phyloP scores from a whole-genome alignment of 148 eudicot species.

The Pouteria glomerata region DNA sequence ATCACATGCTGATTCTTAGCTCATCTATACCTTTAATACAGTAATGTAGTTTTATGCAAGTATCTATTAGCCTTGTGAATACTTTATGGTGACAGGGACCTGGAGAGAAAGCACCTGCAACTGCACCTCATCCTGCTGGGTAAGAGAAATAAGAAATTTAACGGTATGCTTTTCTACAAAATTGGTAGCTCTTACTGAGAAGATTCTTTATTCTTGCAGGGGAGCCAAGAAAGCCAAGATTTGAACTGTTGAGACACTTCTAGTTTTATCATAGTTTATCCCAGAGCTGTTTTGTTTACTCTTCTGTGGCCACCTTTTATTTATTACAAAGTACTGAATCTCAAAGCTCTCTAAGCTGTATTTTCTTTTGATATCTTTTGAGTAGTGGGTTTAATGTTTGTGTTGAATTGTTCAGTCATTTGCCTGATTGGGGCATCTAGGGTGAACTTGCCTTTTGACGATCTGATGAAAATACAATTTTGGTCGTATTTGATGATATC shows the following conservation, averaged over 20 bases:
- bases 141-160: background rate
- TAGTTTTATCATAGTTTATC: background rate
- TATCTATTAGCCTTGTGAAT: background rate
- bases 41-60: background rate
- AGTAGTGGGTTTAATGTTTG: background rate
- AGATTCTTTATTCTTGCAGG: conserved; percentile 13
- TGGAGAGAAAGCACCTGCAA: conserved; percentile 25
- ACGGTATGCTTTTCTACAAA: background rate
- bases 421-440: background rate
- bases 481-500: background rate
- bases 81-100: conserved; percentile 24
- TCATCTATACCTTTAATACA: background rate
- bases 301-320: background rate
- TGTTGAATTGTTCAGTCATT: background rate
- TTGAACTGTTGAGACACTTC: conserved; percentile 1
- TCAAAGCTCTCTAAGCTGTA: background rate
- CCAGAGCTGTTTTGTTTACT: background rate
- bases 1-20: background rate
- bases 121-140: conserved; percentile 14
- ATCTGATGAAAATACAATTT: background rate
- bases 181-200: background rate
- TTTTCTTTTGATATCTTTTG: background rate
- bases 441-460: background rate
- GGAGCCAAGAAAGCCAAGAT: conserved; percentile 30
- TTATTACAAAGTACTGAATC: background rate